Evolutionary conservation across 352 stramenopile genomes (phyloP).

Genomic region (Phytopythium boreale): DNA sequence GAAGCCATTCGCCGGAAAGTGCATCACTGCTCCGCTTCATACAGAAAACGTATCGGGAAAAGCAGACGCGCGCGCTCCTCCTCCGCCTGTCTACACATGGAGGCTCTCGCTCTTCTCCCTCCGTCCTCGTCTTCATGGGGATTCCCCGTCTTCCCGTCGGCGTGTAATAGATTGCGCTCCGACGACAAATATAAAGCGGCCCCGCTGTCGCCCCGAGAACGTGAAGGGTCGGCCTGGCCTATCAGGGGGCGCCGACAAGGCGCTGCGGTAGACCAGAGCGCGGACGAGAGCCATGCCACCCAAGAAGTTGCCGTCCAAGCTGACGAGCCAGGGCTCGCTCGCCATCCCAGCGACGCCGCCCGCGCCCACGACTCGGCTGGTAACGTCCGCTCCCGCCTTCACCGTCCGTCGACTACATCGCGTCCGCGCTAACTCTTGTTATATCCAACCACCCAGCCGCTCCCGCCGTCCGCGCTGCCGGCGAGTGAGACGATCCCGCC

Average conservation of each 20-base stretch:
- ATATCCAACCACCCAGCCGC: conserved; percentile 9
- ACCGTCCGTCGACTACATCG: no score
- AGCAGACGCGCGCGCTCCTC: neutral
- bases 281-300: conserved; percentile 25
- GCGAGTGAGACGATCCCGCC: conserved; percentile 30
- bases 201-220: no score
- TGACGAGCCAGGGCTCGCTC: conserved; percentile 18
- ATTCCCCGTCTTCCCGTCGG: neutral
- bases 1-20: neutral
- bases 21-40: neutral
- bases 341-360: conserved; percentile 6
- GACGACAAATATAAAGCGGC: neutral
- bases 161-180: neutral
- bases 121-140: neutral
- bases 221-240: neutral
- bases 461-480: conserved; percentile 19
- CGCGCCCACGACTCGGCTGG: conserved; percentile 8
- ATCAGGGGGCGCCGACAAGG: neutral
- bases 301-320: conserved; percentile 39
- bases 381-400: neutral
- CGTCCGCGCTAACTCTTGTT: neutral
- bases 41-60: neutral
- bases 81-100: neutral
- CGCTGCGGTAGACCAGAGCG: neutral
- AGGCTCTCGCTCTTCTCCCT: neutral